Evolutionary conservation across 306 rosid species (phyloP).

Genomic region (Prosopis cineraria): DNA sequence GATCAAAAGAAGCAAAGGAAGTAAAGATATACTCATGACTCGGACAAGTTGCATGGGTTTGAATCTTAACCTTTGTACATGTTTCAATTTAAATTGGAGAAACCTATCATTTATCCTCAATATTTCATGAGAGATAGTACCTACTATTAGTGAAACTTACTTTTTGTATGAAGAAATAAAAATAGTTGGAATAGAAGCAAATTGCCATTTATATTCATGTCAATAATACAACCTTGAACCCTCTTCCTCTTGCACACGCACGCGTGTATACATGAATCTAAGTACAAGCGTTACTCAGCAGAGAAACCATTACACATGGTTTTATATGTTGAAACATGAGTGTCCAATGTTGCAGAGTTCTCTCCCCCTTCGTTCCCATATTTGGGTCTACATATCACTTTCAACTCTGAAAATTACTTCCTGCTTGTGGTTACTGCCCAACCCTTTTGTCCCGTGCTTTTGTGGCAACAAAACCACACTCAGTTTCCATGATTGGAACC

Average conservation of each 20-base stretch:
- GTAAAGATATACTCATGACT: no score
- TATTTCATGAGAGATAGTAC: no score
- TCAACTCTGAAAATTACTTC: neutral
- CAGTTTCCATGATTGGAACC: neutral
- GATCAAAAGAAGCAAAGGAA: no score
- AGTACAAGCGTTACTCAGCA: neutral
- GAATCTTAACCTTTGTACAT: no score
- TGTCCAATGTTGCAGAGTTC: slow-evolving; percentile 19
- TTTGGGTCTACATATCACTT: neutral
- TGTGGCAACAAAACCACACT: neutral
- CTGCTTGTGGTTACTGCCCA: neutral
- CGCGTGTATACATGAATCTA: no score
- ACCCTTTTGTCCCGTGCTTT: neutral
- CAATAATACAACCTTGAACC: no score
- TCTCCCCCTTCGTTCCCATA: neutral
- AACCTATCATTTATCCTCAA: no score
- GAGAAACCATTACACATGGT: neutral
- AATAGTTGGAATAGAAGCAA: neutral
- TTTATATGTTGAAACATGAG: slow-evolving; percentile 42
- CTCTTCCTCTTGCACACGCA: no score
- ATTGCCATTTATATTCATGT: neutral
- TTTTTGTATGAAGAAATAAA: no score
- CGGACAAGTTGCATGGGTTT: no score
- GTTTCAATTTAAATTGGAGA: no score
- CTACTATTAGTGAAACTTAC: no score